These are phyloP conservation scores for Polyporus tsugae DNA, from an alignment of 1,284 basidiomycete species.

Conservation along the genomic window DNA sequence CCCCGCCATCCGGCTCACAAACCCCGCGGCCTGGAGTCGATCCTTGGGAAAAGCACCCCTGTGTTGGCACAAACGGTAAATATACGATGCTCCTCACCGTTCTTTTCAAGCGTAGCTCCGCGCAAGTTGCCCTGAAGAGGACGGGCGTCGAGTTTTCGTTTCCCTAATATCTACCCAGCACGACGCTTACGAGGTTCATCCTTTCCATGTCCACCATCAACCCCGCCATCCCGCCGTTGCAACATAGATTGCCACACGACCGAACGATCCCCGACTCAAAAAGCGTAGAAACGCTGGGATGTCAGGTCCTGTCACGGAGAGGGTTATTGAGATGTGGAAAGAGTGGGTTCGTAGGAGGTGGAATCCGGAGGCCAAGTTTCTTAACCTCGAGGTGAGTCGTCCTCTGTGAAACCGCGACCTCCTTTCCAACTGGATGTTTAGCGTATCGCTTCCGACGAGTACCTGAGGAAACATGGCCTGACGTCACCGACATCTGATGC, in stretches of 20 bases:
- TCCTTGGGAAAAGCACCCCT: conserved; percentile 57
- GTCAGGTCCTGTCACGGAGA: conserved; percentile 36
- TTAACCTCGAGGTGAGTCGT: conserved; percentile 80
- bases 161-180: conserved; percentile 46
- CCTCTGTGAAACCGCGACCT: not conserved
- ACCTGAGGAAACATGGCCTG: conserved; percentile 72
- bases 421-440: conserved; percentile 32
- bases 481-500: conserved; percentile 69
- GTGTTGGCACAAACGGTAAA: conserved; percentile 64
- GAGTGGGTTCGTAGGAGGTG: conserved; percentile 76
- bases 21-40: conserved; percentile 62
- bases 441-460: conserved; percentile 75
- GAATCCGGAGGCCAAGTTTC: conserved; percentile 71
- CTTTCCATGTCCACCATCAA: conserved; percentile 43
- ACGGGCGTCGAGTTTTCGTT: conserved; percentile 38
- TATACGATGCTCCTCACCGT: conserved; percentile 42
- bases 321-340: conserved; percentile 69
- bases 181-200: conserved; percentile 48
- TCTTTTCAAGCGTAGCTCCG: conserved; percentile 40
- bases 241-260: conserved; percentile 13
- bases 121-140: conserved; percentile 35
- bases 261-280: conserved; percentile 2
- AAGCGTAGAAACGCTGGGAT: conserved; percentile 9
- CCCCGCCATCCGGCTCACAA: conserved; percentile 64
- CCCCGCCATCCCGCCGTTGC: conserved; percentile 20